A percentile compares a stretch with the other conserved stretches of the same genome.
Conservation (phyloP, 1,139 yeast species). For the Geotrichum bryndzae region DNA sequence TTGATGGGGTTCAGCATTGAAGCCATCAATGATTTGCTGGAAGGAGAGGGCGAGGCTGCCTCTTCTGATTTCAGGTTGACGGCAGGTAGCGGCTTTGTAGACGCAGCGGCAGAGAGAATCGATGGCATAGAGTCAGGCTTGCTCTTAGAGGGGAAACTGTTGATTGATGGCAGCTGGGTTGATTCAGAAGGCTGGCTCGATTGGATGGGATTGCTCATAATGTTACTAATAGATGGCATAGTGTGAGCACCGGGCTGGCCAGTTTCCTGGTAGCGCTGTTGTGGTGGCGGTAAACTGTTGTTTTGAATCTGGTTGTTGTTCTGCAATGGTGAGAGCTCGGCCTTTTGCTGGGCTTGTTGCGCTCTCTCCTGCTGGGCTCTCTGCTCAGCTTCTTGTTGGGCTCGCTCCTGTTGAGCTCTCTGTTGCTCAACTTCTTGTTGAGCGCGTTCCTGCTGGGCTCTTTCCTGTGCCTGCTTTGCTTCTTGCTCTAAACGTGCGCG, state of each 20-base stretch:
- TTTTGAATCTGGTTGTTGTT: not conserved
- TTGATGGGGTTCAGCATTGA: not conserved
- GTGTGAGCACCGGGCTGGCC: not conserved
- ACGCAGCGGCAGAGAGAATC: not conserved
- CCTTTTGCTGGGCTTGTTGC: conserved; percentile 1
- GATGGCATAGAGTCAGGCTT: not conserved
- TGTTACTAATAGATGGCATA: conserved; percentile 5
- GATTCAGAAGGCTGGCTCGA: not conserved
- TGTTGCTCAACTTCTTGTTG: conserved; percentile 1
- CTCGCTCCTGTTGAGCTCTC: not conserved
- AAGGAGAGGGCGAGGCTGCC: not conserved
- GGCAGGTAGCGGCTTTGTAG: not conserved
- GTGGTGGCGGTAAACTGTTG: not conserved
- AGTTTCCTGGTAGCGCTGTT: not conserved
- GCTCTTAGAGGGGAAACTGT: not conserved
- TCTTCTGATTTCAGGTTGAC: not conserved
- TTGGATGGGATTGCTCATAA: conserved; percentile 7
- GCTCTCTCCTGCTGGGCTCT: not conserved
- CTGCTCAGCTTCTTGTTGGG: not conserved
- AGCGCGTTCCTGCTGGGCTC: conserved; percentile 9
- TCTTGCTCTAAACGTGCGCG: conserved; percentile 3
- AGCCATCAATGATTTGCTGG: not conserved
- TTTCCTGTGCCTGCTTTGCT: conserved; percentile 12
- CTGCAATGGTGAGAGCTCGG: conserved; percentile 1
- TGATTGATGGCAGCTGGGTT: conserved; percentile 5